Evolutionary conservation across 805 yeast genomes (phyloP), one percentile per base, ranked within the genome.

Genomic region (Nematodospora valgi): DNA sequence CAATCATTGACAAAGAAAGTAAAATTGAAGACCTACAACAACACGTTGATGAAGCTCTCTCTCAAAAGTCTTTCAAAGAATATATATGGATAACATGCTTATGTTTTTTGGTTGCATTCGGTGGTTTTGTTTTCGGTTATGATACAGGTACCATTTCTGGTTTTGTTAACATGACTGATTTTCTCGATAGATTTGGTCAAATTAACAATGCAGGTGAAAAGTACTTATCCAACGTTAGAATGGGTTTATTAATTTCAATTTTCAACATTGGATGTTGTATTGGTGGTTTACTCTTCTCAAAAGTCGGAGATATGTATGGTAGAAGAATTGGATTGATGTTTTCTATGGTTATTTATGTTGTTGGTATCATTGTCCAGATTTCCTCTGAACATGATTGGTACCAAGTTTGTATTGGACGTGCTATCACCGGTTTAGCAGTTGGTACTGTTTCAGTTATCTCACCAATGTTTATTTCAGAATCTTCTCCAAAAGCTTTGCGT

Each of bases 141-240:
- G 88, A 81, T 64, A 82, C 86, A 34, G 88, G 87, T 64, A 80
- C 87, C 44, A 75, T 80, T 57, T 78, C 84, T 26, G 86, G 86
- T 46, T 77, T 81, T 49, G 77, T 80, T 32, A 76, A 76, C 53
- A 76, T 80, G 79, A 48, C 65, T n/a, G 77, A 78, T 43, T 81
- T 73, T 57, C 52, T 60, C 34, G 38, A 45, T 13, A 62, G 80
- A 48, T 79, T 80, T 45, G 86, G 84, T 51, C 58, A 64, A 41
- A 15, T 43, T 3, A 44, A 62, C 38, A 32, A 53, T 5, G 51
- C 51, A n/a, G 82, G 81, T 39, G 57, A 49, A 2, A 49, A 54
- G 44, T 52, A 55, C 30, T 55, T 76, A 32, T 60, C 72, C n/a
- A 57, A 68, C 40, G 66, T 66, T 10, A 60, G 78, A 50, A 65